Percentiles rank a stretch among this genome's conserved stretches.
These are phyloP conservation scores for Gossypium schwendimanii DNA, from an alignment of 441 rosid species.

Conservation along the genomic window DNA sequence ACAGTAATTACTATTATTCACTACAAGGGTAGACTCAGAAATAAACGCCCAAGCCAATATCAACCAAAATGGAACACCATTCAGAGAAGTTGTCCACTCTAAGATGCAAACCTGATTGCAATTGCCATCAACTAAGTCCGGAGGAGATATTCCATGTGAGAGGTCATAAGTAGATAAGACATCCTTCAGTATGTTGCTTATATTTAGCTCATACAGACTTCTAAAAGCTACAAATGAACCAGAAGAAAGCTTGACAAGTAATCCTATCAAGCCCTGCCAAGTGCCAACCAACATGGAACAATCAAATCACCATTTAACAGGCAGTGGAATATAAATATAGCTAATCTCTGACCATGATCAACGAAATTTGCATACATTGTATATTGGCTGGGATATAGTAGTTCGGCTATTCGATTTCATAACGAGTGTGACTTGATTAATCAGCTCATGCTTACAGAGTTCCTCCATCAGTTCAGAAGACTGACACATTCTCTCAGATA, in stretches of 20 bases:
- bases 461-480: slow-evolving; percentile 72
- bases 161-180: slow-evolving; percentile 61
- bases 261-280: slow-evolving; percentile 80
- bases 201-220: slow-evolving; percentile 72
- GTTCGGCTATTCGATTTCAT: slow-evolving; percentile 66
- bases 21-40: neutral
- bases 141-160: slow-evolving; percentile 65
- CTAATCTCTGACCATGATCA: slow-evolving; percentile 1
- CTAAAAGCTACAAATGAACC: slow-evolving; percentile 76
- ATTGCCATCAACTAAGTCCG: slow-evolving; percentile 51
- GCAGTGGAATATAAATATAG: neutral
- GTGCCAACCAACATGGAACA: slow-evolving; percentile 35
- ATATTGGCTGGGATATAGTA: slow-evolving; percentile 68
- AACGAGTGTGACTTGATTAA: slow-evolving; percentile 58
- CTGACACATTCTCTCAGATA: slow-evolving; percentile 62
- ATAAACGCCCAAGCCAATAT: neutral
- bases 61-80: slow-evolving; percentile 2
- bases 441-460: slow-evolving; percentile 74
- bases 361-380: slow-evolving; percentile 51
- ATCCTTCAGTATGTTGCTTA: slow-evolving; percentile 70
- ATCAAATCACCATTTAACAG: slow-evolving; percentile 9
- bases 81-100: neutral
- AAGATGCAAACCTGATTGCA: slow-evolving; percentile 61
- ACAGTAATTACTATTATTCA: neutral
- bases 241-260: slow-evolving; percentile 73